Percentiles rank a stretch among this genome's conserved stretches.
Evolutionary conservation across 2,329 filamentous ascomycete genomes (phyloP).

Genomic region (Fusarium algeriense): DNA sequence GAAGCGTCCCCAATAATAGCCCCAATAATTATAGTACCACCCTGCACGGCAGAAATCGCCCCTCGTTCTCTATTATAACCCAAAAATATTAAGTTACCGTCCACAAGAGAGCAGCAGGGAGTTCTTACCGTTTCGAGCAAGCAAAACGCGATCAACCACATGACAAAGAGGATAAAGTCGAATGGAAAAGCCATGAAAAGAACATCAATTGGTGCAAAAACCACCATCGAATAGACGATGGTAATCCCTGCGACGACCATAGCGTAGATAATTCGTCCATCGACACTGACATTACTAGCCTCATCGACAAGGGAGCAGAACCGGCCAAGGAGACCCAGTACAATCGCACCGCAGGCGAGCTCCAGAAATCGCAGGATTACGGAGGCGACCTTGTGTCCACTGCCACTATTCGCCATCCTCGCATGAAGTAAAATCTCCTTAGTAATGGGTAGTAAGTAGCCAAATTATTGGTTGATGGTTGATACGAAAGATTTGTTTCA

Average conservation of each 20-base stretch:
- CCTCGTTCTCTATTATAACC: slow-evolving; percentile 17
- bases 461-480: neutral
- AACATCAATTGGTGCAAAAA: slow-evolving; percentile 38
- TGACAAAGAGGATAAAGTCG: slow-evolving; percentile 45
- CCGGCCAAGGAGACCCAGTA: slow-evolving; percentile 41
- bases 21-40: slow-evolving; percentile 47
- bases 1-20: slow-evolving; percentile 46
- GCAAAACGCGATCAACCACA: slow-evolving; percentile 48
- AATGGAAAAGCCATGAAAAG: slow-evolving; percentile 44
- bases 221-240: slow-evolving; percentile 44
- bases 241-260: slow-evolving; percentile 46
- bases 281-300: neutral
- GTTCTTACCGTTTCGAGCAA: slow-evolving; percentile 41
- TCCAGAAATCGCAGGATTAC: slow-evolving; percentile 36
- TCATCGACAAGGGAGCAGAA: slow-evolving; percentile 36
- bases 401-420: neutral
- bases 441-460: neutral
- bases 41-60: slow-evolving; percentile 19
- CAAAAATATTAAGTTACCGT: neutral
- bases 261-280: slow-evolving; percentile 42
- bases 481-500: neutral
- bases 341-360: slow-evolving; percentile 40
- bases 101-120: neutral
- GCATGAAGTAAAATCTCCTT: neutral
- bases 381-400: slow-evolving; percentile 38